Percentiles rank a stretch among this genome's conserved stretches.
Evolutionary conservation across 2,329 filamentous ascomycete species (phyloP).

Genomic region (Ophiostoma ulmi): DNA sequence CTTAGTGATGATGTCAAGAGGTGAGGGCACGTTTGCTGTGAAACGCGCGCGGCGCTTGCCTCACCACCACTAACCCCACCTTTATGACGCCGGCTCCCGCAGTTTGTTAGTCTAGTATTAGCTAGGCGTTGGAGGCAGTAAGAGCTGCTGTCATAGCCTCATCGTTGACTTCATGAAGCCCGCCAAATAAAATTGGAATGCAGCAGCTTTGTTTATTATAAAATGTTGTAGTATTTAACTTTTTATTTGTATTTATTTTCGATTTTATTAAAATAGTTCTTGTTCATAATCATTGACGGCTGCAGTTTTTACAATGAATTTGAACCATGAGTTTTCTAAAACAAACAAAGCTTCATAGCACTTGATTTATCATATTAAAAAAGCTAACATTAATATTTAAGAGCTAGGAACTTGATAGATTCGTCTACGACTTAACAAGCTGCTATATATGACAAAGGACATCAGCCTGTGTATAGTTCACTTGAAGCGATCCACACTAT

Average conservation of each 20-base stretch:
- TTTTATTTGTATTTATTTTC: not conserved
- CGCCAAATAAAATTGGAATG: not conserved
- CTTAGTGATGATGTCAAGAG: not conserved
- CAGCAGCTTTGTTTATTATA: not conserved
- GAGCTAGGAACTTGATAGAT: no score
- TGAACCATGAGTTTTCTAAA: no score
- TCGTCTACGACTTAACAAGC: no score
- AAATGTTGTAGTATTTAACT: not conserved
- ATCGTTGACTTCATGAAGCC: not conserved
- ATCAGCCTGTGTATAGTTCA: not conserved
- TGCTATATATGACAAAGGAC: no score
- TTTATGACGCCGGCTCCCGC: slow-evolving; percentile 11
- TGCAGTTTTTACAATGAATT: no score
- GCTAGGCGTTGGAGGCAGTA: not conserved
- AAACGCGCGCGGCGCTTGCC: not conserved
- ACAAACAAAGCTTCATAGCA: no score
- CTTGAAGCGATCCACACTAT: not conserved
- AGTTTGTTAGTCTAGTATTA: not conserved
- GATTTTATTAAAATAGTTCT: no score
- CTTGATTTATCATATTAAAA: no score
- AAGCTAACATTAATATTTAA: no score
- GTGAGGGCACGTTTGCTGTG: not conserved
- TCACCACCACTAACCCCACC: slow-evolving; percentile 6
- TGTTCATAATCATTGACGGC: no score
- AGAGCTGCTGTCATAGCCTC: not conserved